Evolutionary conservation across 768 basidiomycete genomes (phyloP), one percentile per base, ranked within the genome.

Genomic region (Phanerodontia chrysosporium): DNA sequence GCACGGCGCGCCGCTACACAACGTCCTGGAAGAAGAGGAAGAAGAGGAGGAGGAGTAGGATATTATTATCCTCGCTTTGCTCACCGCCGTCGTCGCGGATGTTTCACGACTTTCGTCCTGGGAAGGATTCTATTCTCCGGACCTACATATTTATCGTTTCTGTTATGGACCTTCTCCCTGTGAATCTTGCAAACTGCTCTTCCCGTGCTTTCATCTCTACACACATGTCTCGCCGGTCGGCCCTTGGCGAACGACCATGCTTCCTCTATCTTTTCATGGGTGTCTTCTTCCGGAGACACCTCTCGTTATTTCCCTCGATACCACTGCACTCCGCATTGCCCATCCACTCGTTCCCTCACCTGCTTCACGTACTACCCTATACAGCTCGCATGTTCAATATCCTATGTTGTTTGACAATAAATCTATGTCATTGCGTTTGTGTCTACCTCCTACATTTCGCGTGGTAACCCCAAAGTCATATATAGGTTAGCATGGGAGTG

Each of bases 1-100:
- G 14, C 92, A 94, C 65, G 92, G 92, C 25, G 89, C 89, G 8
- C 92, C 92, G 28, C 77, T 94, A 66, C 89, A 92, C 63, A 93
- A 93, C 61, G 92, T 94, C 44, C 24, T 92, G 49, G 92, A 92
- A 69, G 90, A 92, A 65, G 86, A 89, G 59, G 89, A 91, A 61
- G 69, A 68, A 58, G 64, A 66, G 55, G 66, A 68, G 30, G 44
- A 46, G 22, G 66, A 68, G 42, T 56, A 46, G 45, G 49, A n/a
- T n/a, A n/a, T 22, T 8, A 22, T 6, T 10, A 5, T 5, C 44
- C 22, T 18, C 16, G 3, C 25, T 10, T 48, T 28, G 46, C 9
- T 48, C 22, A 24, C 8, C 18, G 4, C 39, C 39, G 9, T 18
- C 39, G 4, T 18, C 18, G 39, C 39, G 8, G 39, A 42, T 14